These are phyloP conservation scores for Plectranthus barbatus DNA, from an alignment of 257 asterid species.

Conservation along the genomic window DNA sequence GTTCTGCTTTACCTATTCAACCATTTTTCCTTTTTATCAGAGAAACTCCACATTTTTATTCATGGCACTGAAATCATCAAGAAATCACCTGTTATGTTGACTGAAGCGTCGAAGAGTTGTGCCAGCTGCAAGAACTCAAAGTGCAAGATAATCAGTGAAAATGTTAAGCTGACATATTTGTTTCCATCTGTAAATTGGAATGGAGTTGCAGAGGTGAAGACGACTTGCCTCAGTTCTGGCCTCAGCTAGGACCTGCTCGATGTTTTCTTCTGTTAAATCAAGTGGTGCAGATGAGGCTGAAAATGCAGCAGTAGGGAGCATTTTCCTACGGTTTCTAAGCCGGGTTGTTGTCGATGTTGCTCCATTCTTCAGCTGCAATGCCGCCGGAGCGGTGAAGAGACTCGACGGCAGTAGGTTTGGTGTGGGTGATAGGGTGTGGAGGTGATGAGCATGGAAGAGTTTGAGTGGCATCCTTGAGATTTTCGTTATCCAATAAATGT, in stretches of 20 bases:
- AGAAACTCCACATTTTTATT: not conserved
- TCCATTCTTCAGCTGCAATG: slow-evolving; percentile 22
- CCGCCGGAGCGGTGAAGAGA: slow-evolving; percentile 13
- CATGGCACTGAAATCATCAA: not conserved
- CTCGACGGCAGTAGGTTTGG: slow-evolving; percentile 5
- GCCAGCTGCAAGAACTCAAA: slow-evolving; percentile 50
- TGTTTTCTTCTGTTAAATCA: slow-evolving; percentile 78
- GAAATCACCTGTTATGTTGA: slow-evolving; percentile 73
- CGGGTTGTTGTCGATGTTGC: not conserved
- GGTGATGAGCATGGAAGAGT: slow-evolving; percentile 25
- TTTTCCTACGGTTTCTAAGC: slow-evolving; percentile 9
- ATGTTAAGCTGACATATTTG: not conserved
- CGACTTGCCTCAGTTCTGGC: slow-evolving; percentile 57
- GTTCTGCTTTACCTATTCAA: slow-evolving; percentile 66
- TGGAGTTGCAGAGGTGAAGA: not conserved
- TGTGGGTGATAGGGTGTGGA: slow-evolving; percentile 4
- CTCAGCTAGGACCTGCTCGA: slow-evolving; percentile 48
- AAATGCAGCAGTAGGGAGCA: slow-evolving; percentile 17
- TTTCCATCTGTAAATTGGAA: not conserved
- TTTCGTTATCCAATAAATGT: slow-evolving; percentile 5
- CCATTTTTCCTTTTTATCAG: not conserved
- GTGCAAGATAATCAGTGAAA: not conserved
- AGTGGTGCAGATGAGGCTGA: slow-evolving; percentile 52
- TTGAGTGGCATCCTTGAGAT: slow-evolving; percentile 26
- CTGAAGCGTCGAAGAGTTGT: slow-evolving; percentile 73